Conservation (phyloP, 1,139 yeast genomes). For the Taphrina populina region DNA sequence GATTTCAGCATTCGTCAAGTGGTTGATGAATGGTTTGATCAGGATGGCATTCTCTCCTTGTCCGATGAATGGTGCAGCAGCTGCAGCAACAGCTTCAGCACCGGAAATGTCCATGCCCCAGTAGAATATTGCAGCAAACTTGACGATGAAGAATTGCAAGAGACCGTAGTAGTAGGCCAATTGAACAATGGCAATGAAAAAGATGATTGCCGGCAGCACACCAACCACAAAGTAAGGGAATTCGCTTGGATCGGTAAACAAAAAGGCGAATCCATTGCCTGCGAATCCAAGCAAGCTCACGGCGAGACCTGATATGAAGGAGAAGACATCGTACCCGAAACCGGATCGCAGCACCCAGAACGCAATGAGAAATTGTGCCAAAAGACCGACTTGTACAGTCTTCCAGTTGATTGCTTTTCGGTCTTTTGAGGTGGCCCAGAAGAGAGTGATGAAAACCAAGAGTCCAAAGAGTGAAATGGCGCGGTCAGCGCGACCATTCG, state of each 20-base stretch:
- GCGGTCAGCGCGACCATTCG: slow-evolving; percentile 55
- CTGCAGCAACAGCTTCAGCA: slow-evolving; percentile 68
- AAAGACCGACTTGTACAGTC: slow-evolving; percentile 62
- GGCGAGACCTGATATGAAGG: slow-evolving; percentile 61
- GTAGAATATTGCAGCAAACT: slow-evolving; percentile 61
- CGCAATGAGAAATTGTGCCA: slow-evolving; percentile 63
- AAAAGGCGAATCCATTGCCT: slow-evolving; percentile 62
- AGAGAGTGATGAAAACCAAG: slow-evolving; percentile 52
- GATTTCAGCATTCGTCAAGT: slow-evolving; percentile 61
- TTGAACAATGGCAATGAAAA: slow-evolving; percentile 65
- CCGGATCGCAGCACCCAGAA: slow-evolving; percentile 62
- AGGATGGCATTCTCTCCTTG: slow-evolving; percentile 68
- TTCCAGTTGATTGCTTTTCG: slow-evolving; percentile 57
- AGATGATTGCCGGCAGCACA: slow-evolving; percentile 62
- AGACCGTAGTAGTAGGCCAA: slow-evolving; percentile 62
- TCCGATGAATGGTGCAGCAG: slow-evolving; percentile 69
- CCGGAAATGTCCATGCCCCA: slow-evolving; percentile 64
- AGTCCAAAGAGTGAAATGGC: slow-evolving; percentile 63
- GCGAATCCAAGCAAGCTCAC: slow-evolving; percentile 63
- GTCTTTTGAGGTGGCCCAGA: slow-evolving; percentile 54
- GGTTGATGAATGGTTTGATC: slow-evolving; percentile 62
- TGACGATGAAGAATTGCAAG: slow-evolving; percentile 62
- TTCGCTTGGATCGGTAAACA: slow-evolving; percentile 52
- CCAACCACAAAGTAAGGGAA: slow-evolving; percentile 57
- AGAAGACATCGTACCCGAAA: slow-evolving; percentile 63